Base-by-base conservation (phyloP, 352 stramenopile species). In the Globisporangium orthogonon region DNA sequence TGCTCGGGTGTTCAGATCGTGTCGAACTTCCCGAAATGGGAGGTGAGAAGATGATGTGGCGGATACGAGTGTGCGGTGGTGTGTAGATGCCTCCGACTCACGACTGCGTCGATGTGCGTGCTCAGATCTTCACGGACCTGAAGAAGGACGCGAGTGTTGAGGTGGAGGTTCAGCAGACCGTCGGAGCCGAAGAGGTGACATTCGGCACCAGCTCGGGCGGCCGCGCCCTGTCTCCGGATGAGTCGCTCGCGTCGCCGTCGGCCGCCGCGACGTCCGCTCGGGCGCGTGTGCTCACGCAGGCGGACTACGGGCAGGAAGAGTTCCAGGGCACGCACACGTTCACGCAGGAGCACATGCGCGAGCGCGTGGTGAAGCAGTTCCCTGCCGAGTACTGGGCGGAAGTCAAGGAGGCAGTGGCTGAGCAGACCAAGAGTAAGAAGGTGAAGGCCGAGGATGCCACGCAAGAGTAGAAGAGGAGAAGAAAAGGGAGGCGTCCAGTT, bases 341-440 rank as follows among this genome's bases (percentile, higher is more conserved):
- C 48, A 88, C 78, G 23, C 70, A 90, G 46, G 37, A 55, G n/a
- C 70, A 87, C 61, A 90, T 88, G 80, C 74, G 77, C 30, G 53
- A 67, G 23, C 78, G 76, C 23, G 76, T 89, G 17, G 62, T 86
- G n/a, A 69, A 74, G 2, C 75, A 83, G 56, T 91, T 91, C 54
- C 78, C 80, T 18, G 37, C 58, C 2, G 51, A 66, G 5, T 68
- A 86, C n/a, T 91, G 78, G 81, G 58, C 67, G 3, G 76, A 87
- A n/a, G 68, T 90, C 37, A 76, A 82, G 46, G 51, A 65, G n/a
- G 75, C 23, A 2, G 13, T 40, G 44, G 17, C 39, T 2, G 35
- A 6, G 7, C 11, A 40, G 35, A 14, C 35, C 9, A 40, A 40
- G 35, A 13, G 35, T 7, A 13, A 40, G 7, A 40, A 40, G 35